Evolutionary conservation across 228 moss, liverwort and hornwort species (phyloP).

Genomic region (Sphagnum fallax): DNA sequence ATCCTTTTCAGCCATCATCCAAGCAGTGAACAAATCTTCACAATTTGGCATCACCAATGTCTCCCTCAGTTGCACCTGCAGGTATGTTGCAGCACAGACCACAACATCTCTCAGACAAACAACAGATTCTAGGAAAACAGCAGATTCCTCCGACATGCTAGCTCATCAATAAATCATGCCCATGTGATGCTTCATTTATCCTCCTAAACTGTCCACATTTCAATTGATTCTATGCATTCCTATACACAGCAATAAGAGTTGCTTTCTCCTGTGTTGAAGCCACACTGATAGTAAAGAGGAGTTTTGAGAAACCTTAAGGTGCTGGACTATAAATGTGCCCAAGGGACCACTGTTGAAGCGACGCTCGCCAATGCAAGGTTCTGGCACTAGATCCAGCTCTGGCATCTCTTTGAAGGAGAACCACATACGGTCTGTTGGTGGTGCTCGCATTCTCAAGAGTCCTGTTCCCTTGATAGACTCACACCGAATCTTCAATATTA

Average conservation of each 20-base stretch:
- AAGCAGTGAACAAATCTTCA: constrained; percentile 66
- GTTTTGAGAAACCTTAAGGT: constrained; percentile 61
- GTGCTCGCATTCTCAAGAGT: constrained; percentile 72
- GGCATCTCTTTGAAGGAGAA: constrained; percentile 90
- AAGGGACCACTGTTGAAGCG: constrained; percentile 80
- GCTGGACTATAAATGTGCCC: constrained; percentile 75
- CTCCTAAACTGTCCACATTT: too few species aligned
- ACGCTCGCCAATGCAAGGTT: constrained; percentile 90
- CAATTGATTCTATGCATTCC: background rate
- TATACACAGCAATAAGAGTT: background rate
- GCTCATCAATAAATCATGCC: too few species aligned
- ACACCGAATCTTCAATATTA: constrained; percentile 75
- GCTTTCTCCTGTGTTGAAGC: background rate
- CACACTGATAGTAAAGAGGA: too few species aligned
- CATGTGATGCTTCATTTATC: too few species aligned
- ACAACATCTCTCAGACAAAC: background rate
- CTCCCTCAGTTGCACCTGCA: constrained; percentile 77
- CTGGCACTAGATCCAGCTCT: constrained; percentile 57
- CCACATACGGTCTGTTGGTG: constrained; percentile 94
- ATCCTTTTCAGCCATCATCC: constrained; percentile 74
- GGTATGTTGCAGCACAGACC: background rate
- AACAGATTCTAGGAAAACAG: constrained; percentile 3
- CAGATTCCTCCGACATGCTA: background rate
- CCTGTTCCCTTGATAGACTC: constrained; percentile 81
- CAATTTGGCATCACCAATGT: constrained; percentile 72